These are phyloP conservation scores for Anthoceros angustus DNA, from an alignment of 225 moss, liverwort and hornwort genomes.

Conservation along the genomic window DNA sequence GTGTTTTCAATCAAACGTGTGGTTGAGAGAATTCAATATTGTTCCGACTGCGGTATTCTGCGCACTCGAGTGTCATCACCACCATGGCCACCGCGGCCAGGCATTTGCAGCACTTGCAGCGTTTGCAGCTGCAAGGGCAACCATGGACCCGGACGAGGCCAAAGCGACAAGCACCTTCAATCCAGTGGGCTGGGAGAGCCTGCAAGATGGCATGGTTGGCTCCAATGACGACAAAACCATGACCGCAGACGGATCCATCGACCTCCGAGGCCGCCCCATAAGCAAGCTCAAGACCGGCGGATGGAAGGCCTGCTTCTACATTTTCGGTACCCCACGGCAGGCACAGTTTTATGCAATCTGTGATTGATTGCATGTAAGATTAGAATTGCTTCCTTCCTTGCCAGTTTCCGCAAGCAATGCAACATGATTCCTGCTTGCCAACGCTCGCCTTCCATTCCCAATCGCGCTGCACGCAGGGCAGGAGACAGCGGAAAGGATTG, in stretches of 20 bases:
- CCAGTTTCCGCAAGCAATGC: background rate
- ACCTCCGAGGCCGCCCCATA: constrained; percentile 31
- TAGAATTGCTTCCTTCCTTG: background rate
- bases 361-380: background rate
- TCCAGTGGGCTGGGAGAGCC: no score
- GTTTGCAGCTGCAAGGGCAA: no score
- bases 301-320: constrained; percentile 46
- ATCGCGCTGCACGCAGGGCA: constrained; percentile 21
- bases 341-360: background rate
- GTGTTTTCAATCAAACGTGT: no score
- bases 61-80: no score
- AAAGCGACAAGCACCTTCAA: no score
- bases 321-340: constrained; percentile 19
- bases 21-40: no score
- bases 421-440: background rate
- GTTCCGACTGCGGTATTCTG: no score
- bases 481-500: constrained; percentile 56
- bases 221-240: constrained; percentile 16
- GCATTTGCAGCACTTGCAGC: no score
- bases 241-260: constrained; percentile 38
- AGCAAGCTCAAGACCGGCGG: constrained; percentile 40
- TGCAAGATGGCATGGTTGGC: no score
- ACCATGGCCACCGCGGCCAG: no score
- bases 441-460: background rate
- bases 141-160: no score